A percentile compares a stretch with the other conserved stretches of the same genome.
These are phyloP conservation scores for Vanrija sp. DNA, from an alignment of 1,284 basidiomycete species.

Conservation along the genomic window DNA sequence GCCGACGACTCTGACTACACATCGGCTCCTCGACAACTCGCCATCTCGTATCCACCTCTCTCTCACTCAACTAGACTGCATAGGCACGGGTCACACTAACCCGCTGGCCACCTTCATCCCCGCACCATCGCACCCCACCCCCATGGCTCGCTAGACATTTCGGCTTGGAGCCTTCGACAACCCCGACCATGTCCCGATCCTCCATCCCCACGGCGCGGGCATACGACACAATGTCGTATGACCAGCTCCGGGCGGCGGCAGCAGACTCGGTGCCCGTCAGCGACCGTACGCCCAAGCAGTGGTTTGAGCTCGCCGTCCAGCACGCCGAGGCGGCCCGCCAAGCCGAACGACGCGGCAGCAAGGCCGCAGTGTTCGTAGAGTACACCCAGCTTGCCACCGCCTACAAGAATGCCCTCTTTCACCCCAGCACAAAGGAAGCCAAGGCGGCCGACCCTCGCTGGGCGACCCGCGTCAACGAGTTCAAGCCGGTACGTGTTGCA, in stretches of 20 bases:
- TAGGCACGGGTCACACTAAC: no score
- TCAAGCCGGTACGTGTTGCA: slow-evolving; percentile 33
- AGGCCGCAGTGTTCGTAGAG: slow-evolving; percentile 41
- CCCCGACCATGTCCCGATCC: neutral
- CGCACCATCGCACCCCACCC: no score
- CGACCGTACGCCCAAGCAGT: slow-evolving; percentile 31
- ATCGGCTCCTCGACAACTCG: no score
- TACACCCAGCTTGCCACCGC: slow-evolving; percentile 33
- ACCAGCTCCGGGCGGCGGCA: slow-evolving; percentile 1
- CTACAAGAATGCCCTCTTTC: slow-evolving; percentile 27
- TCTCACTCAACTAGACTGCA: no score
- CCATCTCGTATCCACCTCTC: no score
- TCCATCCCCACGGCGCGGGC: neutral
- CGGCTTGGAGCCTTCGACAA: neutral
- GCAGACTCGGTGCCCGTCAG: slow-evolving; percentile 18
- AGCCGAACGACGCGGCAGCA: slow-evolving; percentile 32
- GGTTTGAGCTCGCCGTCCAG: slow-evolving; percentile 40
- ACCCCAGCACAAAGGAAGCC: slow-evolving; percentile 25
- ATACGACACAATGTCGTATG: neutral
- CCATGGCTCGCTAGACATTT: no score
- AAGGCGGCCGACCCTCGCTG: slow-evolving; percentile 31
- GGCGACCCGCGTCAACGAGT: slow-evolving; percentile 34
- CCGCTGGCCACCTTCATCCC: no score
- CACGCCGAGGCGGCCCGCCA: slow-evolving; percentile 37
- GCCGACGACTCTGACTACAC: no score